These are phyloP conservation scores for Globomyces pollinis-pini DNA, from an alignment of 192 early-diverging fungal genomes.

Conservation along the genomic window DNA sequence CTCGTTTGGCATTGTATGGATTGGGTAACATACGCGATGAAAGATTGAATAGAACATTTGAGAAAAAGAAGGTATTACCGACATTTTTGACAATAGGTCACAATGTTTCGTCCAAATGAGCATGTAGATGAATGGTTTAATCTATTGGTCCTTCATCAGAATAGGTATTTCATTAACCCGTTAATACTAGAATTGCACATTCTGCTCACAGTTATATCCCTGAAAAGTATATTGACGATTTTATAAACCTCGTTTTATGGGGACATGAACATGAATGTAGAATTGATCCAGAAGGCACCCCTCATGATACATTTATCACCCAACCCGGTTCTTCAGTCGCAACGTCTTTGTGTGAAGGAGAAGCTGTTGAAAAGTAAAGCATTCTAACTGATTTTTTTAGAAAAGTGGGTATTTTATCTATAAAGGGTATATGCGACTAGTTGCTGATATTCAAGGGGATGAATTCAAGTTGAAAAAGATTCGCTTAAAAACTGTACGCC, in stretches of 20 bases:
- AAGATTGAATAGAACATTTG: constrained; percentile 71
- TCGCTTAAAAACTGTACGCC: constrained; percentile 70
- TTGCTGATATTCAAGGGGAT: constrained; percentile 53
- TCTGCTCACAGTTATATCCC: constrained; percentile 81
- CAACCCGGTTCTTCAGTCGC: constrained; percentile 85
- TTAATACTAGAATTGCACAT: constrained; percentile 52
- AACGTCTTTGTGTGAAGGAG: constrained; percentile 78
- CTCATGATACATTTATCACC: constrained; percentile 65
- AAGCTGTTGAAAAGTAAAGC: constrained; percentile 54
- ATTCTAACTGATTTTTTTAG: too few relatives aligned
- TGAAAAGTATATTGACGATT: constrained; percentile 68
- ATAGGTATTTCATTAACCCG: constrained; percentile 41
- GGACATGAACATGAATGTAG: constrained; percentile 96
- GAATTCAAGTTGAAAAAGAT: constrained; percentile 71
- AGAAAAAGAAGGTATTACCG: constrained; percentile 52
- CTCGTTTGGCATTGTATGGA: constrained; percentile 76
- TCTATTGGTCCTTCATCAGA: constrained; percentile 87
- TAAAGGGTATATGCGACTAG: too few relatives aligned
- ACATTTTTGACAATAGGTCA: too few relatives aligned
- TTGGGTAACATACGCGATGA: constrained; percentile 92
- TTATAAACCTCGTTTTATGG: constrained; percentile 84
- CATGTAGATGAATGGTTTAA: constrained; percentile 77
- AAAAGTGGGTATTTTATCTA: constrained; percentile 50
- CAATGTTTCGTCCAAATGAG: constrained; percentile 62
- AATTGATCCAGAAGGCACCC: constrained; percentile 65